Conservation (phyloP, 345 rosid species). For the Syzygium grande region DNA sequence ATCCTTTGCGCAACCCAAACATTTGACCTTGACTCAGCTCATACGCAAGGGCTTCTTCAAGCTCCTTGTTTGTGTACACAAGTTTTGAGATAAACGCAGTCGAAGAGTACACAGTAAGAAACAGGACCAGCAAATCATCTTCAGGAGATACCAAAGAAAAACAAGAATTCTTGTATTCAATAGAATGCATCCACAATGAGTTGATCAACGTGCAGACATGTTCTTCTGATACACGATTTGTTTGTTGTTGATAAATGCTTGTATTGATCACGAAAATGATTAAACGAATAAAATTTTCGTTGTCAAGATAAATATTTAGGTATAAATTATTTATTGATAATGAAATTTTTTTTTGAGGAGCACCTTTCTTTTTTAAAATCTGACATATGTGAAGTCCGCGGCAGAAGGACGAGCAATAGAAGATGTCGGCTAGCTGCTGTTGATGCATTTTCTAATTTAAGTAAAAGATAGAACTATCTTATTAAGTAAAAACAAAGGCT, state of each 20-base stretch:
- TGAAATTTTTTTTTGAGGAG: neutral
- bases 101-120: neutral
- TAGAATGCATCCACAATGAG: neutral
- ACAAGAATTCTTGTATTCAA: neutral
- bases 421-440: too few relatives aligned
- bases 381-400: neutral
- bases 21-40: neutral
- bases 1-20: neutral
- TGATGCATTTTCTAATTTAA: too few relatives aligned
- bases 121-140: neutral
- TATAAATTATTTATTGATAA: neutral
- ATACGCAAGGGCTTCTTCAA: neutral
- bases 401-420: neutral
- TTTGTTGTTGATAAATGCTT: neutral
- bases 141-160: neutral
- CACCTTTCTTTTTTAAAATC: neutral
- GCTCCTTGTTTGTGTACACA: neutral
- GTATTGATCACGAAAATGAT: neutral
- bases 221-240: too few relatives aligned
- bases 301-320: neutral
- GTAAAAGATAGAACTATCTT: too few relatives aligned
- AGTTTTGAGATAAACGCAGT: neutral
- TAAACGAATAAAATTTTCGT: neutral
- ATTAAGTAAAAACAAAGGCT: neutral
- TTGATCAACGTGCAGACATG: neutral